These are phyloP conservation scores for Neoarthrinium moseri DNA, from an alignment of 2,329 filamentous ascomycete genomes.

Conservation along the genomic window DNA sequence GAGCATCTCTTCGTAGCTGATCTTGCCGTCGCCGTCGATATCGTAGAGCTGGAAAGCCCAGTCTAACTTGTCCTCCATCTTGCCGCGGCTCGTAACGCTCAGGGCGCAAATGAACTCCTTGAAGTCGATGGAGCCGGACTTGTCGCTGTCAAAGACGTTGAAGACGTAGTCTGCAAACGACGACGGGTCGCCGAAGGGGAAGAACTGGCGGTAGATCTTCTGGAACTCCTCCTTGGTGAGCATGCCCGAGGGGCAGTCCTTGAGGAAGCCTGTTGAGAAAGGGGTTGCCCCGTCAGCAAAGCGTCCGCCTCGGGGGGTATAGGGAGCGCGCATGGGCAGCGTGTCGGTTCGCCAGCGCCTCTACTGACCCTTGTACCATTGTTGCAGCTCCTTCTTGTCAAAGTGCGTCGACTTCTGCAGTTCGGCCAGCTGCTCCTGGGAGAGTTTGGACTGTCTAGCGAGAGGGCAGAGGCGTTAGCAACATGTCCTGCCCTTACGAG, in stretches of 20 bases:
- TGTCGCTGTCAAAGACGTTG: slow-evolving; percentile 97
- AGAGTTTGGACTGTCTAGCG: slow-evolving; percentile 92
- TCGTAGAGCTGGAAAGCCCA: slow-evolving; percentile 99
- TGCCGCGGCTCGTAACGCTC: slow-evolving; percentile 93
- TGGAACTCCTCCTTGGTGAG: slow-evolving; percentile 98
- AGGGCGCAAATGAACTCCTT: slow-evolving; percentile 99
- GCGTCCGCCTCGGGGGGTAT: no score
- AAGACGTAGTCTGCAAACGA: slow-evolving; percentile 99
- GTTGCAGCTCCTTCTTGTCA: slow-evolving; percentile 98
- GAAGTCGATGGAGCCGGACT: slow-evolving; percentile 97
- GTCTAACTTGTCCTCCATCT: slow-evolving; percentile 99
- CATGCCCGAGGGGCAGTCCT: slow-evolving; percentile 96
- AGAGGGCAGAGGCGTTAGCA: slow-evolving; percentile 9
- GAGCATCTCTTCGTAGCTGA: slow-evolving; percentile 98
- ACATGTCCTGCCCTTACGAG: neutral
- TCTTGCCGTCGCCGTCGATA: slow-evolving; percentile 98
- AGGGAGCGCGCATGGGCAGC: no score
- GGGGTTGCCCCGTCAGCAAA: neutral
- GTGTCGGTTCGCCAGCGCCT: neutral
- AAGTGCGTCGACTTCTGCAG: slow-evolving; percentile 97
- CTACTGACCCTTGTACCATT: slow-evolving; percentile 94
- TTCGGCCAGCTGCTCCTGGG: slow-evolving; percentile 90
- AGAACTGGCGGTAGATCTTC: slow-evolving; percentile 99
- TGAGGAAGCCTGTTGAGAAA: slow-evolving; percentile 74
- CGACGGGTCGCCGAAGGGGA: slow-evolving; percentile 95